Conservation (phyloP, 202 grass and related monocot genomes). For the Panicum hallii region DNA sequence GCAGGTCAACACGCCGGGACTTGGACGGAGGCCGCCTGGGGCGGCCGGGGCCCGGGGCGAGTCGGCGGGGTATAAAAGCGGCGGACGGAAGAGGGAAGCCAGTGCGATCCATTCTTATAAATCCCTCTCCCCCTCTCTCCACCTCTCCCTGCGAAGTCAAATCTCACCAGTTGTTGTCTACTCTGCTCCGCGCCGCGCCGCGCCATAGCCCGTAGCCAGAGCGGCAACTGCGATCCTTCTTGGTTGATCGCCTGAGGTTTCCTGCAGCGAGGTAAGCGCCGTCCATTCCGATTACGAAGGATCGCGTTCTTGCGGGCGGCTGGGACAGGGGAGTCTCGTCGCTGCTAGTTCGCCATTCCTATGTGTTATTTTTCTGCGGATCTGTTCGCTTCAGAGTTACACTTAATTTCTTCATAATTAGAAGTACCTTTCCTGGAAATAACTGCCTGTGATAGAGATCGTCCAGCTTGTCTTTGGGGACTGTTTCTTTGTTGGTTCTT, state of each 20-base stretch:
- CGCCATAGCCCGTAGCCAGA: neutral
- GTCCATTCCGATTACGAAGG: neutral
- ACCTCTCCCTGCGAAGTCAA: conserved; percentile 12
- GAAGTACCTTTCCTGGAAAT: neutral
- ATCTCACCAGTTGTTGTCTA: conserved; percentile 31
- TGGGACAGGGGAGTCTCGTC: conserved; percentile 1
- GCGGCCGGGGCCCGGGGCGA: neutral
- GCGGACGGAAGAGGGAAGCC: neutral
- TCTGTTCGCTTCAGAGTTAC: conserved; percentile 5
- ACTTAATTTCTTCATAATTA: conserved; percentile 8
- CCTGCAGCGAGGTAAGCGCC: neutral
- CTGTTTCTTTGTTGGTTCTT: neutral
- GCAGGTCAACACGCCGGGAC: neutral
- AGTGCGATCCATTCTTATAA: neutral
- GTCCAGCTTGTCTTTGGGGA: neutral
- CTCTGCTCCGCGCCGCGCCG: neutral
- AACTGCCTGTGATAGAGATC: neutral
- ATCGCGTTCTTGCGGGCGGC: neutral
- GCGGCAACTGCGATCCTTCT: conserved; percentile 12
- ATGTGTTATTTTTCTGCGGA: neutral
- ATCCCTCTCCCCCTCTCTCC: neutral
- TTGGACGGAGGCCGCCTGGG: conserved; percentile 12
- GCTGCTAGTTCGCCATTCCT: neutral
- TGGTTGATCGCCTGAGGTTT: conserved; percentile 26
- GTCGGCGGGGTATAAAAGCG: conserved; percentile 35